Evolutionary conservation across 2,329 filamentous ascomycete species (phyloP), one percentile per base, ranked within the genome.

Genomic region (Ceratocystiopsis sp.): DNA sequence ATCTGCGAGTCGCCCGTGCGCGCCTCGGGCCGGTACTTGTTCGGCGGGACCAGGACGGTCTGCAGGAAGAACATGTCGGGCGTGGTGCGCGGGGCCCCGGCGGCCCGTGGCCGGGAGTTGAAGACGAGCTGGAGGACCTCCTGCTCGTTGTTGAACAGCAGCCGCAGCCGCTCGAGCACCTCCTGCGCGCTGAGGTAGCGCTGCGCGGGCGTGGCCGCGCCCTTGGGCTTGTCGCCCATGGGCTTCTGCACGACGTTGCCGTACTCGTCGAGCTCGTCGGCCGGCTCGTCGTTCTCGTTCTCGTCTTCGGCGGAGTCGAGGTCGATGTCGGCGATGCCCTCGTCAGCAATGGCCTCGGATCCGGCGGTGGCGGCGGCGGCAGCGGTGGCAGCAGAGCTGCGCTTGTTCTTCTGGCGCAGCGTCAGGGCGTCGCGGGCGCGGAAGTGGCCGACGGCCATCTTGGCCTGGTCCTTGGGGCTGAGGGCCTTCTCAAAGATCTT

Each of bases 51-150:
- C 14, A 96, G 67, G 42, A 98, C 66, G 34, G 78, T 80, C 45
- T 82, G 78, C 45, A 96, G 68, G 62, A 98, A 98, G 63, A 98
- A 96, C 78, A 96, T 94, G 51, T 94, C 83, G 2, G 84, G 75
- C 3, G 67, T 76, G n/a, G 85, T 66, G 16, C 64, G 64, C 25
- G 25, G 25, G 8, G 62, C 61, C 35, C 67, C 62, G 44, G 69
- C 78, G 5, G 69, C 65, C 10, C 60, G 58, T 5, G 80, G 75
- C 45, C 80, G 78, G 16, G 84, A 80, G 55, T 78, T 81, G 62
- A 95, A 98, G 5, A 98, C 65, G n/a, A 95, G 67, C 15, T 77
- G 70, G 37, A 98, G 59, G 32, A 98, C 69, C 37, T 94, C 85
- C 48, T 80, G 74, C 56, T 98, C 91, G 48, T 85, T 83, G 49